These are phyloP conservation scores for Boletellus deceptivus DNA, from an alignment of 1,284 basidiomycete genomes.

Conservation along the genomic window DNA sequence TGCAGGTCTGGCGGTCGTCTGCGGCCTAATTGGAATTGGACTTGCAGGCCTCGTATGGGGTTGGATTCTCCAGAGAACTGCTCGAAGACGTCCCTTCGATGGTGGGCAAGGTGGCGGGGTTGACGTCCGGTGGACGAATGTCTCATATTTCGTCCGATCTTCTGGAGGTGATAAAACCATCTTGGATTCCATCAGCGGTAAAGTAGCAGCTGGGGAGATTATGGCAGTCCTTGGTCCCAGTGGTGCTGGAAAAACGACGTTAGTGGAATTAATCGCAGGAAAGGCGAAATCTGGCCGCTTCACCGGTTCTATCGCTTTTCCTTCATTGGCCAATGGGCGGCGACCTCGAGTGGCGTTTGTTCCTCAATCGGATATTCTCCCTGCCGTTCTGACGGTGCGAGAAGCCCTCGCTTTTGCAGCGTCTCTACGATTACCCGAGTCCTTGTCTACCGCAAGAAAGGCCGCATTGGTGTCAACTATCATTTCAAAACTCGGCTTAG, in stretches of 20 bases:
- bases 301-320: slow-evolving; percentile 64
- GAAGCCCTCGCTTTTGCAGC: slow-evolving; percentile 87
- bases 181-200: slow-evolving; percentile 69
- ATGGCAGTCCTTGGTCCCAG: slow-evolving; percentile 87
- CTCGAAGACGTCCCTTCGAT: slow-evolving; percentile 45
- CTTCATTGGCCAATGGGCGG: slow-evolving; percentile 31
- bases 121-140: slow-evolving; percentile 64
- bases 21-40: slow-evolving; percentile 58
- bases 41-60: slow-evolving; percentile 62
- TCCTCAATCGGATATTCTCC: slow-evolving; percentile 82
- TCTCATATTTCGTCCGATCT: slow-evolving; percentile 63
- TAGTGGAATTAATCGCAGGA: slow-evolving; percentile 82
- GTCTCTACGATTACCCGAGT: slow-evolving; percentile 79
- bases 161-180: slow-evolving; percentile 60
- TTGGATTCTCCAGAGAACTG: slow-evolving; percentile 57
- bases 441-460: slow-evolving; percentile 66
- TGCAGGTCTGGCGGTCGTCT: slow-evolving; percentile 82
- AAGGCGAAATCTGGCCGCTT: slow-evolving; percentile 70
- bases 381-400: slow-evolving; percentile 75
- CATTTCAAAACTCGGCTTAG: slow-evolving; percentile 74
- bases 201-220: slow-evolving; percentile 73
- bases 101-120: slow-evolving; percentile 48
- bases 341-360: slow-evolving; percentile 74
- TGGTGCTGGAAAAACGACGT: slow-evolving; percentile 84
- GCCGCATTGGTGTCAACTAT: slow-evolving; percentile 65